phyloP scores from a whole-genome alignment of 257 asterid genomes.

The Primulina eburnea region DNA sequence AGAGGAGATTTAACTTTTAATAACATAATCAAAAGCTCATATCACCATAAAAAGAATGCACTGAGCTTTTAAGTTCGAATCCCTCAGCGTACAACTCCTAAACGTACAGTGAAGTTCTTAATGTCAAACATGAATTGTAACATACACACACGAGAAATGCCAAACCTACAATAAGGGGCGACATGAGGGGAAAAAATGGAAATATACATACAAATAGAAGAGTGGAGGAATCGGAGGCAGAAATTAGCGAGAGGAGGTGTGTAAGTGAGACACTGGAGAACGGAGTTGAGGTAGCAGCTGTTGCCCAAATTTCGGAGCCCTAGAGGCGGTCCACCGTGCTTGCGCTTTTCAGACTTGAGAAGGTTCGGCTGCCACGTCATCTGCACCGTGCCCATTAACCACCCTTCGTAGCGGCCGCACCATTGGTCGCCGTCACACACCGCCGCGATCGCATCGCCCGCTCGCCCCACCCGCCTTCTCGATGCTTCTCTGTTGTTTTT shows the following conservation, averaged over 20 bases:
- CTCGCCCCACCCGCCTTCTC: constrained; percentile 44
- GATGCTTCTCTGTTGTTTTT: constrained; percentile 17
- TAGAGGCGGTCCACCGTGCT: constrained; percentile 76
- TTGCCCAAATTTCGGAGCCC: constrained; percentile 96
- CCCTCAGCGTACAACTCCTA: background rate
- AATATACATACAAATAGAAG: constrained; percentile 55
- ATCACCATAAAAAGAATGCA: background rate
- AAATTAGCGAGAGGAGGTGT: constrained; percentile 94
- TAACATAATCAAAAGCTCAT: background rate
- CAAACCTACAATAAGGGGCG: background rate
- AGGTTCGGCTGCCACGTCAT: constrained; percentile 97
- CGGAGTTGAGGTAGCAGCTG: constrained; percentile 94
- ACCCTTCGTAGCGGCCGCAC: constrained; percentile 48
- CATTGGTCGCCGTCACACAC: constrained; percentile 57
- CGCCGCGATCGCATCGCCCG: constrained; percentile 58
- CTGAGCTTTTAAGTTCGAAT: background rate
- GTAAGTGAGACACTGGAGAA: constrained; percentile 96
- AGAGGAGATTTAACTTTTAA: background rate
- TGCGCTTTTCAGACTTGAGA: constrained; percentile 64
- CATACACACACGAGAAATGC: background rate
- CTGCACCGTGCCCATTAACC: constrained; percentile 85
- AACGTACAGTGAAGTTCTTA: background rate
- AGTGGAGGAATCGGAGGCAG: constrained; percentile 84
- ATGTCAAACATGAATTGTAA: background rate
- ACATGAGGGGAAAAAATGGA: background rate